phyloP scores from a whole-genome alignment of 805 yeast genomes.

The Yamadazyma ubonensis region DNA sequence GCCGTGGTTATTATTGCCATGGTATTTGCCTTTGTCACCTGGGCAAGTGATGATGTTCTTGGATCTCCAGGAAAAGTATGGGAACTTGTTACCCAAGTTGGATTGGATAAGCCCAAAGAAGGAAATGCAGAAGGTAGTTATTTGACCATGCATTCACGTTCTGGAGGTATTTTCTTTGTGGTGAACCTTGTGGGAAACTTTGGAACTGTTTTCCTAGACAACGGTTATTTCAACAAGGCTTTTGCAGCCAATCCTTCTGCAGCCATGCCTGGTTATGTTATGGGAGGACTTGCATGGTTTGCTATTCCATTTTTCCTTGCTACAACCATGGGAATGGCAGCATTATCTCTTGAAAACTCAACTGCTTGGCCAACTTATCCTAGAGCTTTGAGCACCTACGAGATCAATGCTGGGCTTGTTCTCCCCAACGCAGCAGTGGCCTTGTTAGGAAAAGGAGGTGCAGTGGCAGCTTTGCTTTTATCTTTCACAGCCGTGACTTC shows the following conservation, averaged over 20 bases:
- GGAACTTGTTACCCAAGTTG: conserved; percentile 66
- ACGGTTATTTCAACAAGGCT: conserved; percentile 88
- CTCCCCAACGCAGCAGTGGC: conserved; percentile 80
- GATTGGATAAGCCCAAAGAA: conserved; percentile 57
- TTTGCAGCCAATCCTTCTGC: conserved; percentile 82
- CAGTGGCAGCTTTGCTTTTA: conserved; percentile 74
- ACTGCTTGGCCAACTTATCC: conserved; percentile 84
- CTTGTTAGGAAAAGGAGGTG: conserved; percentile 83
- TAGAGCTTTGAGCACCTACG: conserved; percentile 57
- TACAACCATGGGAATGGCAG: conserved; percentile 85
- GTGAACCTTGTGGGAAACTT: conserved; percentile 86
- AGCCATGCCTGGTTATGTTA: conserved; percentile 81
- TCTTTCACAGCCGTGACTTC: conserved; percentile 92
- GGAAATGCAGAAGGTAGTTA: conserved; percentile 88
- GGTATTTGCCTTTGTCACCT: conserved; percentile 78
- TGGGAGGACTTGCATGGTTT: conserved; percentile 90
- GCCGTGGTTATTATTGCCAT: conserved; percentile 74
- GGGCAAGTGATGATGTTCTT: conserved; percentile 61
- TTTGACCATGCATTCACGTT: conserved; percentile 79
- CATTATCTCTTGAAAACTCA: conserved; percentile 65
- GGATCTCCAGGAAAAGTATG: conserved; percentile 85
- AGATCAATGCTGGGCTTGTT: conserved; percentile 79
- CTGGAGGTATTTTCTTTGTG: conserved; percentile 88
- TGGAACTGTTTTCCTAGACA: conserved; percentile 84
- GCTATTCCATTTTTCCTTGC: conserved; percentile 84